These are phyloP conservation scores for Backusella australiensis DNA, from an alignment of 192 early-diverging fungal species.

Conservation along the genomic window DNA sequence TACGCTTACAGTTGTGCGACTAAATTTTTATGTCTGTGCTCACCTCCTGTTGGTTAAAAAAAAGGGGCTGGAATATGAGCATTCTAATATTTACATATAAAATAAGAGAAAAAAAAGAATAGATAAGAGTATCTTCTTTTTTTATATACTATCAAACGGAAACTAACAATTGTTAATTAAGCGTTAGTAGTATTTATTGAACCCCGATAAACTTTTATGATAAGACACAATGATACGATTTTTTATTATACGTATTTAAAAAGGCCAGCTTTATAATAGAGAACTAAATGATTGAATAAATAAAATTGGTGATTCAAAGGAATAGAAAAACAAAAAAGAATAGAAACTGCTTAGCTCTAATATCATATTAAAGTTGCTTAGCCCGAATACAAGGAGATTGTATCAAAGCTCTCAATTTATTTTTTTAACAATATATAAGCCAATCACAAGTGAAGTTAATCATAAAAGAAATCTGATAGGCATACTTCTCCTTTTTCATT, in stretches of 20 bases:
- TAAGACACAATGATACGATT: neutral
- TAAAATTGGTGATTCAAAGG: neutral
- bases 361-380: neutral
- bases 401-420: too few species aligned
- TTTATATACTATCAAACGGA: neutral
- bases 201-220: neutral
- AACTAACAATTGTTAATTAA: neutral
- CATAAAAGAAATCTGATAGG: neutral
- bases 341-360: neutral
- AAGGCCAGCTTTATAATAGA: neutral
- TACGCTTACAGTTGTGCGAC: neutral
- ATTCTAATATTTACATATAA: neutral
- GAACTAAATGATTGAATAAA: neutral
- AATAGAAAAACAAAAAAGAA: neutral
- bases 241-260: neutral
- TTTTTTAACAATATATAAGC: neutral
- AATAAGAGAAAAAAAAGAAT: neutral
- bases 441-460: neutral
- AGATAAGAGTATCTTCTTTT: neutral
- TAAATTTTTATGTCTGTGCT: neutral
- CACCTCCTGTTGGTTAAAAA: neutral
- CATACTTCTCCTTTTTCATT: neutral
- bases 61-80: neutral
- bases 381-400: neutral
- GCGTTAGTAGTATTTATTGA: neutral